A percentile compares a stretch with the other conserved stretches of the same genome.
These are phyloP conservation scores for Penicillium canescens DNA, from an alignment of 495 filamentous ascomycete species.

Conservation along the genomic window DNA sequence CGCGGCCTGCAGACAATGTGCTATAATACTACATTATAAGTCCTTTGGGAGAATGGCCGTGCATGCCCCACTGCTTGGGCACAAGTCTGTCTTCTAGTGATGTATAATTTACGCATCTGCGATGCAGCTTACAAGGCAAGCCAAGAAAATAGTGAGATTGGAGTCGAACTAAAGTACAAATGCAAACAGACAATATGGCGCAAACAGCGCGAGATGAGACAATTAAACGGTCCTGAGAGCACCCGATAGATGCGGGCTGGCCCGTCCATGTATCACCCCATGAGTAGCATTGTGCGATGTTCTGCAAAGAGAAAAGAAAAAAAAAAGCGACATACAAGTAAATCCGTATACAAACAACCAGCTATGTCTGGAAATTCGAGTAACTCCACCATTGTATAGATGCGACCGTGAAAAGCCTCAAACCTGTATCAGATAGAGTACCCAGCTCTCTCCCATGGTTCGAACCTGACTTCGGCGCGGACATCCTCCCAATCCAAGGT, in stretches of 20 bases:
- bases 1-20: constrained; percentile 5
- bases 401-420: constrained; percentile 2
- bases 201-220: not conserved
- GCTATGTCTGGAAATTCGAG: not conserved
- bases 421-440: not conserved
- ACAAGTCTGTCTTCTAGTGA: constrained; percentile 3
- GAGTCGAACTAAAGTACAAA: not conserved
- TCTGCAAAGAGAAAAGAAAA: too few species aligned
- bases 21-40: not conserved
- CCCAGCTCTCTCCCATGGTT: constrained; percentile 13
- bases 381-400: not conserved
- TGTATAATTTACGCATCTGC: not conserved
- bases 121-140: constrained; percentile 2
- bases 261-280: not conserved
- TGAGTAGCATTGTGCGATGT: constrained; percentile 1
- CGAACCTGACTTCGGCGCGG: constrained; percentile 11
- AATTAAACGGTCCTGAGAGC: too few species aligned
- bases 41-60: constrained; percentile 9
- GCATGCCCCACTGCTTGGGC: constrained; percentile 12
- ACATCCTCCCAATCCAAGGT: constrained; percentile 17
- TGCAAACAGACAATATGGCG: not conserved
- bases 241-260: not conserved
- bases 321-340: not conserved
- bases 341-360: not conserved
- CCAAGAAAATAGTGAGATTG: not conserved